These are phyloP conservation scores for Quercus rubra DNA, from an alignment of 306 rosid genomes.

Conservation along the genomic window DNA sequence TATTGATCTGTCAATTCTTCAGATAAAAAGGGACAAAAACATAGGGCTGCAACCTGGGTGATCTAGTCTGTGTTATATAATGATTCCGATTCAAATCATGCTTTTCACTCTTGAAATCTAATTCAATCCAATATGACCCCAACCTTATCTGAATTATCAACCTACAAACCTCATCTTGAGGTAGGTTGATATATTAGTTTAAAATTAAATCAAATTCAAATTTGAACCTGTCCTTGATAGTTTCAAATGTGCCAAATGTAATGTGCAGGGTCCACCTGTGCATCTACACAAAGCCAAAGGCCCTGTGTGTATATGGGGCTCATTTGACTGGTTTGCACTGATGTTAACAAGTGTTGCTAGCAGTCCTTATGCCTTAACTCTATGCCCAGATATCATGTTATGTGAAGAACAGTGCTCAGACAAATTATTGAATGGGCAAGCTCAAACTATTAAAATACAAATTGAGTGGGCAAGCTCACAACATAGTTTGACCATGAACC, in stretches of 20 bases:
- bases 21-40: not conserved
- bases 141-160: not conserved
- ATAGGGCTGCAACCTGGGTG: not conserved
- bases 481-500: not conserved
- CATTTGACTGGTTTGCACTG: not conserved
- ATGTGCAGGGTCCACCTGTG: not conserved
- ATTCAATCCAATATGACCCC: not conserved
- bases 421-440: not conserved
- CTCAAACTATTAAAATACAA: not conserved
- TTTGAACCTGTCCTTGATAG: not conserved
- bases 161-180: not conserved
- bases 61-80: not conserved
- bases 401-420: not conserved
- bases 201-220: not conserved
- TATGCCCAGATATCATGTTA: not conserved
- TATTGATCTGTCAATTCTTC: not conserved
- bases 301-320: not conserved
- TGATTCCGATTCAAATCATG: not conserved
- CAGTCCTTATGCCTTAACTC: not conserved
- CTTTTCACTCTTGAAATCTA: not conserved
- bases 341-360: not conserved
- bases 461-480: not conserved
- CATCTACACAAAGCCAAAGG: not conserved
- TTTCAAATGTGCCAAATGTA: not conserved
- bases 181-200: not conserved